These are phyloP conservation scores for Cyclotella sp. DNA, from an alignment of 108 stramenopile genomes.

Conservation along the genomic window DNA sequence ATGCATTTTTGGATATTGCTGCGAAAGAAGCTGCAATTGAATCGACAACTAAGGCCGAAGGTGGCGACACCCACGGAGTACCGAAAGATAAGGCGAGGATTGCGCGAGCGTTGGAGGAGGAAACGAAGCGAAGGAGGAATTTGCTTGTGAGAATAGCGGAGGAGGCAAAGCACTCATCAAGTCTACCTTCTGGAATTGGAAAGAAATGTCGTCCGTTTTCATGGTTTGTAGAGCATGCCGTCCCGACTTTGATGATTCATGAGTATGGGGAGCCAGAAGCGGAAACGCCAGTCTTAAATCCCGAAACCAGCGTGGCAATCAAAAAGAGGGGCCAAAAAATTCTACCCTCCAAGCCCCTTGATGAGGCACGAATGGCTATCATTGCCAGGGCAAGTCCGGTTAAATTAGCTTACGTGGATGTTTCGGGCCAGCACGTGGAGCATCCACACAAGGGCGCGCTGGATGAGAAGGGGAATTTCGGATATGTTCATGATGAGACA, in stretches of 20 bases:
- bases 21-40: constrained; percentile 30
- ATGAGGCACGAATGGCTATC: constrained; percentile 61
- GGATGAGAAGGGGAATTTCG: constrained; percentile 76
- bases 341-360: constrained; percentile 72
- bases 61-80: background rate
- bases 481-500: constrained; percentile 87
- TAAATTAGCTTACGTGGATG: constrained; percentile 70
- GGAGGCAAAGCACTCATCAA: constrained; percentile 50
- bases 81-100: constrained; percentile 29
- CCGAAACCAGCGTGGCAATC: background rate
- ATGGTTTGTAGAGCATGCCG: constrained; percentile 71
- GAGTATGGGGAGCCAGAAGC: constrained; percentile 38
- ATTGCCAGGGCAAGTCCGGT: constrained; percentile 67
- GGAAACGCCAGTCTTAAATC: constrained; percentile 4
- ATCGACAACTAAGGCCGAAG: constrained; percentile 20
- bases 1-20: constrained; percentile 58
- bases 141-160: constrained; percentile 53
- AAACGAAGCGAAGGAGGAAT: constrained; percentile 22
- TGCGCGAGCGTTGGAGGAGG: constrained; percentile 28
- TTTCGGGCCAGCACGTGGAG: constrained; percentile 63
- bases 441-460: constrained; percentile 84
- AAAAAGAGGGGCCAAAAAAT: constrained; percentile 36
- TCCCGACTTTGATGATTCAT: constrained; percentile 46
- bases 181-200: constrained; percentile 56
- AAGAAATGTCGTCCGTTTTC: constrained; percentile 77